Percentiles rank a stretch among this genome's conserved stretches.
These are phyloP conservation scores for Triticum monococcum DNA, from an alignment of 176 grass and related monocot species.

Conservation along the genomic window DNA sequence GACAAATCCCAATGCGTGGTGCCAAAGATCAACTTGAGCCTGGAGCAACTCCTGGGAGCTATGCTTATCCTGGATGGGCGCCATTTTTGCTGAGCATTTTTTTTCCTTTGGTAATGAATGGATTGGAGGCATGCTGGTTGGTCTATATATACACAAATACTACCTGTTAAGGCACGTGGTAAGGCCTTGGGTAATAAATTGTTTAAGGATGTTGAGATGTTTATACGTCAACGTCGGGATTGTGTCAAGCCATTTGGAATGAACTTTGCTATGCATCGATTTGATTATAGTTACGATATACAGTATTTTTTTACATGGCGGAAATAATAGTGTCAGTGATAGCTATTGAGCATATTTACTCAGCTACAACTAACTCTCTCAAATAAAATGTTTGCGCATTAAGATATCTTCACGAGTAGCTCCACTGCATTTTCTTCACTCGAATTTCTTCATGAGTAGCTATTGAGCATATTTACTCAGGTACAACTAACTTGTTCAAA, in stretches of 20 bases:
- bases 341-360: not conserved
- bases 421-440: too few relatives aligned
- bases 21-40: slow-evolving; percentile 41
- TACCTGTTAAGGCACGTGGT: not conserved
- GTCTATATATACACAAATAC: not conserved
- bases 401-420: not conserved
- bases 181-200: not conserved
- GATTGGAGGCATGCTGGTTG: not conserved
- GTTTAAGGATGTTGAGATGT: not conserved
- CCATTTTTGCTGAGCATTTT: not conserved
- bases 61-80: not conserved
- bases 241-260: not conserved
- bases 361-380: not conserved
- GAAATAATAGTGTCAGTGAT: not conserved
- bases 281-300: not conserved
- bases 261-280: not conserved
- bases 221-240: not conserved
- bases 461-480: not conserved
- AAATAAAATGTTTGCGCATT: not conserved
- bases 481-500: not conserved
- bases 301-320: not conserved
- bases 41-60: slow-evolving; percentile 15
- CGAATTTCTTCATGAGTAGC: not conserved
- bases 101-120: not conserved
- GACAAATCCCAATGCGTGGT: slow-evolving; percentile 34